phyloP scores from a whole-genome alignment of 2,329 filamentous ascomycete species.

The Daldinia sp. region DNA sequence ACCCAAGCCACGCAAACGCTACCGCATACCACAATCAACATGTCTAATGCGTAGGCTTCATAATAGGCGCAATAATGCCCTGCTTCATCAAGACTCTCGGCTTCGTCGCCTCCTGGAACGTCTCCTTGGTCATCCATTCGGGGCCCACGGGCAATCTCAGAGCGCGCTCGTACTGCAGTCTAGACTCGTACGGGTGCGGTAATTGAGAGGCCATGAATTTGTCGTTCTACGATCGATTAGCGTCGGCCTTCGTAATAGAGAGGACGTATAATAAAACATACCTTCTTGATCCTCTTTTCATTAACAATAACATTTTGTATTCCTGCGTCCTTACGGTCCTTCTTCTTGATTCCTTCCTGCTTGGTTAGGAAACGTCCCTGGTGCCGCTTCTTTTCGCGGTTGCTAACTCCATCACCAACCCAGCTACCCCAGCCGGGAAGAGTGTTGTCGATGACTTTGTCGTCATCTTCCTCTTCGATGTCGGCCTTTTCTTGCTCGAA shows the following conservation, averaged over 20 bases:
- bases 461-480: conserved; percentile 77
- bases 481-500: conserved; percentile 84
- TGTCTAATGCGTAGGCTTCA: conserved; percentile 66
- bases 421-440: conserved; percentile 94
- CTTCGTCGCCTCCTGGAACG: conserved; percentile 88
- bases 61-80: conserved; percentile 87
- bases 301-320: conserved; percentile 88
- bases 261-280: conserved; percentile 49
- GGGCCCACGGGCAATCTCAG: conserved; percentile 87
- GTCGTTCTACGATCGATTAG: conserved; percentile 65
- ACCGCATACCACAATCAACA: background rate
- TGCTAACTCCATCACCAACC: conserved; percentile 84
- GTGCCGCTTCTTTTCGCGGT: conserved; percentile 71
- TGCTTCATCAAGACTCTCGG: conserved; percentile 90
- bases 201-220: conserved; percentile 86
- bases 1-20: background rate
- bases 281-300: conserved; percentile 90
- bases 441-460: conserved; percentile 83
- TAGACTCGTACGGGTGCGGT: conserved; percentile 89
- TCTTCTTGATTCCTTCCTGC: conserved; percentile 76
- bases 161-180: conserved; percentile 88
- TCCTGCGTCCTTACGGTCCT: conserved; percentile 82
- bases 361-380: conserved; percentile 70
- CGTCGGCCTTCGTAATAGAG: conserved; percentile 26
- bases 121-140: conserved; percentile 97